Evolutionary conservation across 345 rosid genomes (phyloP), one percentile per base, ranked within the genome.

Genomic region (Euphorbia peplus): DNA sequence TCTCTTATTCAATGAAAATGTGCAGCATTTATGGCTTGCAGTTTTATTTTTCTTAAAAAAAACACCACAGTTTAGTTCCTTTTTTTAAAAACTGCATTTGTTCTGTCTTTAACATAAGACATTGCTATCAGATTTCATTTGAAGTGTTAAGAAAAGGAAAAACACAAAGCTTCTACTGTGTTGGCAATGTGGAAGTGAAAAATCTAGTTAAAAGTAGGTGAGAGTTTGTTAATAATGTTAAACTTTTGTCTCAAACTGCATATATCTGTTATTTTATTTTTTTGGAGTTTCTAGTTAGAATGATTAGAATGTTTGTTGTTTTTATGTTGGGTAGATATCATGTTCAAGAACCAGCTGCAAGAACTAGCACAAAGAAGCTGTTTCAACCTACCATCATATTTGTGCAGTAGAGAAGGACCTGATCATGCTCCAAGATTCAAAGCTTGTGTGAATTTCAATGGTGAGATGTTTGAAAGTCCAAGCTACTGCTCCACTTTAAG

Each of bases 291-390:
- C n/a, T n/a, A n/a, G n/a, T n/a, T n/a, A n/a, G n/a, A n/a, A n/a
- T n/a, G n/a, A n/a, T n/a, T n/a, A n/a, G n/a, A n/a, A n/a, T n/a
- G n/a, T n/a, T n/a, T n/a, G n/a, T n/a, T n/a, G n/a, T n/a, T n/a
- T n/a, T n/a, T n/a, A n/a, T n/a, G n/a, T 35, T 29, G 3, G n/a
- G 30, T 3, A 26, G 29, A 74, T 60, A 82, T 79, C 22, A 88
- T 88, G 91, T 88, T 77, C 29, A 88, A 86, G 85, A 88, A 86
- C 67, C 95, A 88, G 75, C 79, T 86, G 44, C 91, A 88, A 65
- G 91, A 86, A 75, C 82, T 88, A 8, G 95, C 95, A 73, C 95
- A 88, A 42, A 83, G 91, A 81, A 88, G 95, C 70, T 88, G 95
- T 76, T 88, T 88, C 60, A 86, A 72, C 39, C 91, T 86, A n/a